Evolutionary conservation across 495 filamentous ascomycete species (phyloP), one percentile per base, ranked within the genome.

Genomic region (Penicillium pulvis): DNA sequence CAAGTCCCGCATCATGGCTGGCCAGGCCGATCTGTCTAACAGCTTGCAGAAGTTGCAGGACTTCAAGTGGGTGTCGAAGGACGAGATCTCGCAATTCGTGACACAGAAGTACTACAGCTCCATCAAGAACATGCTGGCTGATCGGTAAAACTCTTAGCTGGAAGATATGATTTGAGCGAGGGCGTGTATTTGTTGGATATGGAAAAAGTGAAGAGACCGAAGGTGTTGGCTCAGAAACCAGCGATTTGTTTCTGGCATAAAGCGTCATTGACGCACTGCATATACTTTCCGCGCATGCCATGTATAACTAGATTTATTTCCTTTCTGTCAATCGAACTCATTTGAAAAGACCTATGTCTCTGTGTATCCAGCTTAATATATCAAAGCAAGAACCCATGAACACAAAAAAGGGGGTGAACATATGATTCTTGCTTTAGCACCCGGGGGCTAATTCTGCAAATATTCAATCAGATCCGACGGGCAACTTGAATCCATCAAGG

Each of bases 1-100:
- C 80, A 98, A 97, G 79, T 87, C 84, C 10, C 81, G 95, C 43
- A 98, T 99, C 68, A 89, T 98, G 90, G 90, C 91, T 43, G 94
- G 94, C n/a, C 93, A 97, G 77, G 91, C 87, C 5, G 85, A 97
- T 72, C 73, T 98, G 53, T 77, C 75, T 47, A 78, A 73, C 50
- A 98, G 96, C 75, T 76, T 75, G 61, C 80, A 89, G 48, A 87
- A 87, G 19, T 69, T 94, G 24, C 75, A 80, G 43, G 93, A 97
- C 68, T 99, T 92, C 76, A 85, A 90, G 75, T 99, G 94, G 94
- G 75, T 97, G 60, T 85, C 89, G 16, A 92, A 88, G 75, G 91
- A 96, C 55, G 94, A 99, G 83, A 79, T 97, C 44, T 58, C 85
- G 66, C 76, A 86, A 62, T 75, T 76, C 46, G 80, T 95, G 44